Base-by-base conservation (phyloP, 2,329 filamentous ascomycete genomes). In the Sporothrix dimorphospora region DNA sequence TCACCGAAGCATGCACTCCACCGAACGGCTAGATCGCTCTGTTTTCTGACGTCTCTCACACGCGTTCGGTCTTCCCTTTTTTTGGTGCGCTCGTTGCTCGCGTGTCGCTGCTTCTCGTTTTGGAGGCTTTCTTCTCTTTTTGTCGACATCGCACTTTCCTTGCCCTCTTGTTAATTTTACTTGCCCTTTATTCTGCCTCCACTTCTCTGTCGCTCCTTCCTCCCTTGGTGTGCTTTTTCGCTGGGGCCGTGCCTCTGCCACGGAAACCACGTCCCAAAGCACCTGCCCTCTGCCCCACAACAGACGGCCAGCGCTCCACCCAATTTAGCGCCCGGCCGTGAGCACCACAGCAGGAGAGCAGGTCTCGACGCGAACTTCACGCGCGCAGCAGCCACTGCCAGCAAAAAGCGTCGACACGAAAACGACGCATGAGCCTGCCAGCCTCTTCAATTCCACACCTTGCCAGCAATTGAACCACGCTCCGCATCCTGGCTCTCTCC, bases 351-450 rank as follows among this genome's bases (percentile, higher is more conserved):
- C 45, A 72, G 27, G 55, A 69, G n/a, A 24, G n/a, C 45, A 72
- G 27, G 55, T 51, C 70, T 63, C 69, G 74, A 75, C 74, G 74
- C 74, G 74, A 74, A 70, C 71, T 49, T 68, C 70, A 71, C 75
- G 73, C 75, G 74, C 73, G 47, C 45, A 69, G 70, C 57, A 70
- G 63, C 66, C 65, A 34, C 65, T 67, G 65, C 65, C 65, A 53
- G 67, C 21, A 61, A 71, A 30, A 45, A 42, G 59, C 38, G 59
- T 65, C 63, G 67, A 74, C 74, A 75, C 74, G 73, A 72, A 75
- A 74, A 75, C 68, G 42, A 69, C 72, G 69, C 72, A 73, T 57
- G 69, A 63, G 40, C 40, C 67, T 11, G 71, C 72, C 73, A 75
- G 69, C 75, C 74, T 75, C 73, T 73, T 69, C 53, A 70, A 73